Evolutionary conservation across 306 rosid genomes (phyloP), one percentile per base, ranked within the genome.

Genomic region (Sindora glabra): DNA sequence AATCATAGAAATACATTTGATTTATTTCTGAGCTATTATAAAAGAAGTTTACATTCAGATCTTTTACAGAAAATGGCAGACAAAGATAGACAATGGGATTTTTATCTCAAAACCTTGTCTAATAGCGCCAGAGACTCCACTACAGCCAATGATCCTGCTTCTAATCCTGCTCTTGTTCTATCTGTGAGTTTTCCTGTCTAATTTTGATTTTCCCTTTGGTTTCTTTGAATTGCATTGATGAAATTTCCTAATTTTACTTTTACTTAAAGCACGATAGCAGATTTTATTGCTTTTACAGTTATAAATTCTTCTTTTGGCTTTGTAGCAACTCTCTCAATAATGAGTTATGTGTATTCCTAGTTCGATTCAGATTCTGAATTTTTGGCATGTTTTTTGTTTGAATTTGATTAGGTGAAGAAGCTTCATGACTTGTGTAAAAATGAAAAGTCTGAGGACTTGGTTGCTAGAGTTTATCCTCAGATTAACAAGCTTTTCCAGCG

Each of bases 401-500:
- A 15, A 34, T 58, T 59, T 72, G 21, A 53, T 33, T 53, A 92
- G 96, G 89, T 88, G 68, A 88, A 78, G 79, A 86, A 62, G 82
- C 96, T 92, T 41, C 65, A 80, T 60, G 82, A 83, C n/a, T 48
- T 86, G 40, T 92, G 98, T 19, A 81, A 79, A 48, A 62, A 68
- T n/a, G 95, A 92, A 70, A 80, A 81, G 15, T 76, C 89, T 9
- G 94, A 92, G 67, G 95, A 92, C 74, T 77, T 92, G 83, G 76
- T 78, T 4, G 95, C 86, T 55, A 81, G 96, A 78, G 84, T 92
- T 78, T 86, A 85, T 76, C 88, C 98, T 0, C 87, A 73, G 54
- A 65, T 92, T 34, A 88, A 82, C 83, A 88, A 73, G 86, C 81
- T 88, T 68, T 92, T 83, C 65, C 96, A 88, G 19, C 96, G 98